These are phyloP conservation scores for Candida coquimbonensis DNA, from an alignment of 805 yeast species.

Conservation along the genomic window DNA sequence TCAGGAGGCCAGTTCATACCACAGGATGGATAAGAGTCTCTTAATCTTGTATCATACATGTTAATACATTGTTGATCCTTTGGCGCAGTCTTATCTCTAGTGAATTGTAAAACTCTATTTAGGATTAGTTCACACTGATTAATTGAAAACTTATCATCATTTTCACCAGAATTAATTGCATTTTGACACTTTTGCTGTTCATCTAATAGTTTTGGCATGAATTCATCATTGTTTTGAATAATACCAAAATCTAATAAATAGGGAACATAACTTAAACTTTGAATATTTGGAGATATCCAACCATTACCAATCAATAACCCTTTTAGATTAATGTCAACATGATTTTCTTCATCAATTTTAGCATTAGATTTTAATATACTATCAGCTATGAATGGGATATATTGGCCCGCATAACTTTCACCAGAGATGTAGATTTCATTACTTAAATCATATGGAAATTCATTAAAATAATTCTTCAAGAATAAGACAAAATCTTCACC, in stretches of 20 bases:
- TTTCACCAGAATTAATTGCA: constrained; percentile 29
- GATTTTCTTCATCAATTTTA: constrained; percentile 6
- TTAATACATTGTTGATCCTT: constrained; percentile 58
- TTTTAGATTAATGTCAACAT: constrained; percentile 35
- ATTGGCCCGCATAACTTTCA: constrained; percentile 96
- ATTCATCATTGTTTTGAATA: constrained; percentile 34
- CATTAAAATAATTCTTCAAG: constrained; percentile 53
- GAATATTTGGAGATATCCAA: constrained; percentile 86
- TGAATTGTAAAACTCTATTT: constrained; percentile 23
- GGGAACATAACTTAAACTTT: constrained; percentile 74
- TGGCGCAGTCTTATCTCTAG: constrained; percentile 26
- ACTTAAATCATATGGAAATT: constrained; percentile 64
- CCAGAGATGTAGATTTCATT: constrained; percentile 80
- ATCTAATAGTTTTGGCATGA: constrained; percentile 34
- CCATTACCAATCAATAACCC: constrained; percentile 87
- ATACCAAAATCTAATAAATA: constrained; percentile 56
- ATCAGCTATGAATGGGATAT: constrained; percentile 80
- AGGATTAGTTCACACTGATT: constrained; percentile 40
- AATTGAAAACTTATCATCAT: constrained; percentile 25
- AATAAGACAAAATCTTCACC: constrained; percentile 59
- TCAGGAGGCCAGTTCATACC: constrained; percentile 91
- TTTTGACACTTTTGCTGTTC: constrained; percentile 59
- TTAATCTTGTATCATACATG: constrained; percentile 71
- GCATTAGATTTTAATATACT: constrained; percentile 46
- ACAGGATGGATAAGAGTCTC: constrained; percentile 76